These are phyloP conservation scores for Nematodospora valgi DNA, from an alignment of 805 yeast species.

Conservation along the genomic window DNA sequence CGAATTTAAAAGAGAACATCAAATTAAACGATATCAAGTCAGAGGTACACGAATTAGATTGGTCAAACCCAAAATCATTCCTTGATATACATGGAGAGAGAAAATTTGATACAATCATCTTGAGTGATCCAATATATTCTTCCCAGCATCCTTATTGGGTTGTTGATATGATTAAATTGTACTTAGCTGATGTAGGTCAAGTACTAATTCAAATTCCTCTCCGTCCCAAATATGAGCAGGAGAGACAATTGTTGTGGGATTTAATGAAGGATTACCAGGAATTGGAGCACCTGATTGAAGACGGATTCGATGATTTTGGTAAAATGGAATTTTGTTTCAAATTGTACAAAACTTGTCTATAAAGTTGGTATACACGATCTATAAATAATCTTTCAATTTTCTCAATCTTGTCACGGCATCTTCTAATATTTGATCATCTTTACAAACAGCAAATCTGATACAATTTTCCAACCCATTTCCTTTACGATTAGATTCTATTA, in stretches of 20 bases:
- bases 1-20: constrained; percentile 62
- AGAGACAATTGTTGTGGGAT: constrained; percentile 59
- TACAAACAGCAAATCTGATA: constrained; percentile 93
- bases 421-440: constrained; percentile 75
- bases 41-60: constrained; percentile 60
- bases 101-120: constrained; percentile 56
- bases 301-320: constrained; percentile 88
- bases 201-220: constrained; percentile 76
- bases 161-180: constrained; percentile 50
- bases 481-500: constrained; percentile 54
- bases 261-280: constrained; percentile 41
- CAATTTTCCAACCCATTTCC: constrained; percentile 78
- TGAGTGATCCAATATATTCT: constrained; percentile 90
- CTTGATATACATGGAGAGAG: constrained; percentile 19
- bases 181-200: constrained; percentile 29
- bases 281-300: constrained; percentile 42
- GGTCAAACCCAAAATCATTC: constrained; percentile 61
- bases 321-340: constrained; percentile 56
- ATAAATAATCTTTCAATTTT: constrained; percentile 60
- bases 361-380: constrained; percentile 4
- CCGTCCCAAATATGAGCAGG: constrained; percentile 61
- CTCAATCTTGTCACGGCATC: constrained; percentile 78
- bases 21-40: constrained; percentile 41
- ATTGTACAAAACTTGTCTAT: constrained; percentile 14
- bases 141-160: constrained; percentile 76